phyloP scores from a whole-genome alignment of 257 asterid genomes.

The Solanum chmielewskii region DNA sequence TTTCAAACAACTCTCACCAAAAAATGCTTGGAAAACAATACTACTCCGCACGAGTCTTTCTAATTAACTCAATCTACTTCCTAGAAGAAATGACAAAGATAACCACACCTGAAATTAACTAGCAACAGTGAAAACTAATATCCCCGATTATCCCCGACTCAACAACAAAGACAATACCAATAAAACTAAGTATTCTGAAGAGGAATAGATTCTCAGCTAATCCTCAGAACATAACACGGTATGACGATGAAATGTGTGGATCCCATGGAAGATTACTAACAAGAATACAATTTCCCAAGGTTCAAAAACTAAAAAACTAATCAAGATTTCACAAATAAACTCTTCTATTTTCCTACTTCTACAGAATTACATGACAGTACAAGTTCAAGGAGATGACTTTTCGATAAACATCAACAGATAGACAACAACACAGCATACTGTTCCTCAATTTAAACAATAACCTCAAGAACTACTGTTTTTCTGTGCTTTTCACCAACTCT shows the following conservation, averaged over 20 bases:
- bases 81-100: neutral
- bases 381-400: conserved; percentile 78
- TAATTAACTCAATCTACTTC: neutral
- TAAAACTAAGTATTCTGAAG: neutral
- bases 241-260: conserved; percentile 52
- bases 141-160: neutral
- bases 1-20: neutral
- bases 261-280: conserved; percentile 47
- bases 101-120: neutral
- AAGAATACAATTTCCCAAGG: neutral
- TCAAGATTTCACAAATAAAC: neutral
- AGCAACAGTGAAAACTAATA: neutral
- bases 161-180: neutral
- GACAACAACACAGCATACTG: conserved; percentile 80
- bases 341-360: conserved; percentile 6
- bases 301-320: neutral
- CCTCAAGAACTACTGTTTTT: neutral
- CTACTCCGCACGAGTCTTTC: neutral
- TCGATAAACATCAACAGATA: conserved; percentile 59
- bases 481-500: neutral
- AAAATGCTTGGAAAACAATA: neutral
- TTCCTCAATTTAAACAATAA: conserved; percentile 22
- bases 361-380: conserved; percentile 90
- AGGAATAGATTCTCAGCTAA: conserved; percentile 37
- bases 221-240: conserved; percentile 71